Evolutionary conservation across 1,284 basidiomycete species (phyloP).

Genomic region (Golubevia sp.): DNA sequence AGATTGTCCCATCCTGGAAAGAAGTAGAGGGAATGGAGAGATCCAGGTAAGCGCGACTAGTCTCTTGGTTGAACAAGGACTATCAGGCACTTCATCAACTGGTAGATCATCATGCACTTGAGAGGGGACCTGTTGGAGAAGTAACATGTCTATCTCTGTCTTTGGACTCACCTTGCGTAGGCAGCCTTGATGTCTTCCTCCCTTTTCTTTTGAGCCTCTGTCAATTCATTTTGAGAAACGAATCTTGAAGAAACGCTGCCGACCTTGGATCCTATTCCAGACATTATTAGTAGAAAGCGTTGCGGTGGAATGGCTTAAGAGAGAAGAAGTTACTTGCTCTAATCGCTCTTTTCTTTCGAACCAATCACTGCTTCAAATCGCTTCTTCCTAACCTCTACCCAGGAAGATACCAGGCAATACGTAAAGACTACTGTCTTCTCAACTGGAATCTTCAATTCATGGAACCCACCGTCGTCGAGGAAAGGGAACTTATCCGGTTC

Average conservation of each 20-base stretch:
- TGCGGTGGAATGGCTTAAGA: neutral
- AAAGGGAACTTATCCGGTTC: too few species aligned
- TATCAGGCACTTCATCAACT: neutral
- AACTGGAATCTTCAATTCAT: too few species aligned
- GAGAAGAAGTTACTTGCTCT: neutral
- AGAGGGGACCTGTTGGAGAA: too few species aligned
- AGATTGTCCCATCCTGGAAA: constrained; percentile 64
- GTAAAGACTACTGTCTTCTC: too few species aligned
- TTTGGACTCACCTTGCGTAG: constrained; percentile 73
- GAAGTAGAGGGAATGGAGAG: neutral
- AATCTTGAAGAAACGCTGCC: constrained; percentile 62
- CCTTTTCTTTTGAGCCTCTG: constrained; percentile 73
- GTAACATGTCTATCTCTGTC: too few species aligned
- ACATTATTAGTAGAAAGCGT: neutral
- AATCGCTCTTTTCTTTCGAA: neutral
- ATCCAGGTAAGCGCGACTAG: too few species aligned
- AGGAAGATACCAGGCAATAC: too few species aligned
- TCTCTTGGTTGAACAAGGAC: too few species aligned
- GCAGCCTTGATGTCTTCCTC: constrained; percentile 91
- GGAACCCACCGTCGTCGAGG: too few species aligned
- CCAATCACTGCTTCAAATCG: neutral
- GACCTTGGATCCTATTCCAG: neutral
- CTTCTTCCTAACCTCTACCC: too few species aligned
- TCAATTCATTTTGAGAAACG: constrained; percentile 76
- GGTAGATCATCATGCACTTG: too few species aligned